Evolutionary conservation across 2,329 filamentous ascomycete genomes (phyloP), one percentile per base, ranked within the genome.

Genomic region (Metarhizium sp.): DNA sequence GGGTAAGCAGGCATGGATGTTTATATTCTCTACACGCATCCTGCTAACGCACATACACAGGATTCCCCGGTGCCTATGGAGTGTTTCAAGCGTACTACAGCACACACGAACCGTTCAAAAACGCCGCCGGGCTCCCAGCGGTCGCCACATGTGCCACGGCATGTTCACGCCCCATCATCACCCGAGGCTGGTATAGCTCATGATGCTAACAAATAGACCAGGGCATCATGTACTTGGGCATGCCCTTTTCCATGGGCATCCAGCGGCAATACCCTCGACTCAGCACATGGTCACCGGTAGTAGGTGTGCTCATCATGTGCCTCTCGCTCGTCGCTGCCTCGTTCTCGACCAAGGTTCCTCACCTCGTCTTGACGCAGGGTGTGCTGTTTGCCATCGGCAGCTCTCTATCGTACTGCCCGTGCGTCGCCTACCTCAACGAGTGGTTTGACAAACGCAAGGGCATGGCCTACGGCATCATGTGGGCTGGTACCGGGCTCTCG

Each of bases 61-160:
- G 83, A 2, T 85, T 87, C 57, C 78, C 81, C 0, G 81, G 82
- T 56, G 76, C 81, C 1, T 88, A 81, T 62, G 85, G 84, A 49
- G 76, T 88, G 38, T 87, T 88, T 63, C 82, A 86, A 63, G 75
- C 81, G 50, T 84, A 85, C 65, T 88, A 87, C 65, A 76, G 71
- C 42, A 76, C 72, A 2, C 74, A 82, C 51, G 73, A 74, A 14
- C 78, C 80, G 2, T 87, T 87, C 56, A 66, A 68, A 2, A 72
- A 73, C 7, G 69, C 73, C 1, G 69, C 73, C 47, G 71, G 73
- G 50, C 78, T 86, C 43, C 75, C 82, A 11, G 72, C 80, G 8
- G 79, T 87, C 52, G 84, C 82, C 0, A 86, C 82, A 2, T 78
- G 75, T 53, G 73, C 80, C 2, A 78, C 76, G 78, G 77, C 71